These are phyloP conservation scores for Aspergillus sp. DNA, from an alignment of 2,329 filamentous ascomycete genomes.

Conservation along the genomic window DNA sequence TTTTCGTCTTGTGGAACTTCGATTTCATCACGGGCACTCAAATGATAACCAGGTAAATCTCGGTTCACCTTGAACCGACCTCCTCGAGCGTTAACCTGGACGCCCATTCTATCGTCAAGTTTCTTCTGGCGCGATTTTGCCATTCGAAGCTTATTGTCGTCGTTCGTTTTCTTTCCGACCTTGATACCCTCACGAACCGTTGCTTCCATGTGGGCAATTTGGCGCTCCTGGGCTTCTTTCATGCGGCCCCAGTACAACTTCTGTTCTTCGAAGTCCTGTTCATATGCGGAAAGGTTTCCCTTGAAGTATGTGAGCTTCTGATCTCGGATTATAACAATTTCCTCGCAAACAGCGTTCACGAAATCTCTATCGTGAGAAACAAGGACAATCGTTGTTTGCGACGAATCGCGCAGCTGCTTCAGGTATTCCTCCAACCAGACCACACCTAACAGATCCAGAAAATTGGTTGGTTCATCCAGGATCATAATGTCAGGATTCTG, in stretches of 20 bases:
- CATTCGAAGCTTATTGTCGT: constrained; percentile 83
- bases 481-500: constrained; percentile 76
- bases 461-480: constrained; percentile 86
- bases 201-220: constrained; percentile 77
- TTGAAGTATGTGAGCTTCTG: constrained; percentile 71
- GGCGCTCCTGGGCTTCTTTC: constrained; percentile 79
- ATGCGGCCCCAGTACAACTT: constrained; percentile 69
- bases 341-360: constrained; percentile 70
- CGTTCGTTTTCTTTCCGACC: constrained; percentile 72
- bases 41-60: constrained; percentile 65
- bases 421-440: constrained; percentile 81
- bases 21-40: constrained; percentile 63
- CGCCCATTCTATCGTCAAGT: constrained; percentile 75
- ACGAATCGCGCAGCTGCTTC: constrained; percentile 52
- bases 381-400: constrained; percentile 66
- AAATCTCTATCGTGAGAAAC: constrained; percentile 87
- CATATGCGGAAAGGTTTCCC: constrained; percentile 72
- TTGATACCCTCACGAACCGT: constrained; percentile 74
- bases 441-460: constrained; percentile 77
- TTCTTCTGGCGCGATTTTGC: constrained; percentile 83
- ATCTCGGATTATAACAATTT: constrained; percentile 74
- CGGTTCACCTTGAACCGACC: constrained; percentile 78
- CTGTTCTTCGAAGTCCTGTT: constrained; percentile 63
- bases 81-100: constrained; percentile 71
- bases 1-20: constrained; percentile 66